Evolutionary conservation across 75 land plant genomes (phyloP), one percentile per base, ranked within the genome.

Genomic region (Gnetum montanum): DNA sequence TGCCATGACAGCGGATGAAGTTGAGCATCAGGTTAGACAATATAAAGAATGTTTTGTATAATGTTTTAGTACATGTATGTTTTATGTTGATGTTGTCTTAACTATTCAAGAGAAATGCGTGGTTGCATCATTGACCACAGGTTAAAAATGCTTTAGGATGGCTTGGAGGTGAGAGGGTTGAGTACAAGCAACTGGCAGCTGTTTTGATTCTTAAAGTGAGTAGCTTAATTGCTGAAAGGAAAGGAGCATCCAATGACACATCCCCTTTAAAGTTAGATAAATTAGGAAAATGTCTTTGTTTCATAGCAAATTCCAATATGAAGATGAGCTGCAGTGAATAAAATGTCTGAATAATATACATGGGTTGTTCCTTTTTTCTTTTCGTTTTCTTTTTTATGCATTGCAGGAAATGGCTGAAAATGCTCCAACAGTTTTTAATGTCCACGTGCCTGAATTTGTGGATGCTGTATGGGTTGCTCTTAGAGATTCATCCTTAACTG

Each of bases 391-490:
- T 52, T 20, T 24, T 63, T 58, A 46, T 51, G 38, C 16, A 6
- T 61, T 4, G 29, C 58, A 95, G 99, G 99, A 95, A 80, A 90
- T 95, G 99, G 99, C 99, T 15, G 93, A 81, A 52, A 90, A 95
- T 77, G 97, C 99, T 56, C 89, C 99, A 6, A 95, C 99, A 25
- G 93, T 95, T 31, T 95, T 95, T 64, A 95, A 95, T 72, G 92
- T 95, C 23, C 99, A 95, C 62, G 93, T 95, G 34, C 83, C 97
- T 25, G 99, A 78, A 16, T 95, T 95, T 77, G 91, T 95, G 20
- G 99, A 95, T 76, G 88, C 81, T 12, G 85, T 95, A 2, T 95
- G 99, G 99, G 83, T 95, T 58, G 97, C 99, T 34, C 66, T 95
- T 49, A 73, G 99, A 46, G 99, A 95, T 54, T 97, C 80, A 51